Conservation (phyloP, 73 alveolate genomes). For the Tetrahymena borealis region DNA sequence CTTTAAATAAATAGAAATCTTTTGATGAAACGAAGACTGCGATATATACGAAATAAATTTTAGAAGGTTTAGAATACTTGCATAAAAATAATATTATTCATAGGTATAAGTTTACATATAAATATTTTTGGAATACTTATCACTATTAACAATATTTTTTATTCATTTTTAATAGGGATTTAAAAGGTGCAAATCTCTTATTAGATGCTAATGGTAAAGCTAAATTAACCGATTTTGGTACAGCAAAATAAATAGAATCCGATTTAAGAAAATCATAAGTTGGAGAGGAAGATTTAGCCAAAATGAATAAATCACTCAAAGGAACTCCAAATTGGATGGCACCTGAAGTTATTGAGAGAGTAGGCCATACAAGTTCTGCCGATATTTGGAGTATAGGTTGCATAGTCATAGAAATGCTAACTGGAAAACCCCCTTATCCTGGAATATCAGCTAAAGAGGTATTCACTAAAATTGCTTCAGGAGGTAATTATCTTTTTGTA, state of each 20-base stretch:
- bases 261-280: slow-evolving; percentile 2
- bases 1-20: slow-evolving; percentile 52
- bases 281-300: not conserved
- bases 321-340: slow-evolving; percentile 98
- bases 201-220: slow-evolving; percentile 53
- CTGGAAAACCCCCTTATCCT: slow-evolving; percentile 82
- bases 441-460: not conserved
- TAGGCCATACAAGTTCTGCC: slow-evolving; percentile 67
- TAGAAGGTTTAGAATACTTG: slow-evolving; percentile 78
- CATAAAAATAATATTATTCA: slow-evolving; percentile 81
- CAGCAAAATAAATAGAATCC: slow-evolving; percentile 24
- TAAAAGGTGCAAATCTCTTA: slow-evolving; percentile 90
- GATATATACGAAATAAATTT: slow-evolving; percentile 56
- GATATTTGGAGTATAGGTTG: slow-evolving; percentile 97
- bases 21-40: slow-evolving; percentile 57
- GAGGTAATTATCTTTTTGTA: not conserved
- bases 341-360: slow-evolving; percentile 84
- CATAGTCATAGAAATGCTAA: slow-evolving; percentile 81
- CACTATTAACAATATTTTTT: not conserved
- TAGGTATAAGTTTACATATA: too few relatives aligned
- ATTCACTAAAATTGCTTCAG: not conserved
- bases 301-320: slow-evolving; percentile 63
- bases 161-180: slow-evolving; percentile 54
- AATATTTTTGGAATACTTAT: too few relatives aligned
- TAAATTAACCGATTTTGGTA: slow-evolving; percentile 72